Evolutionary conservation across 768 basidiomycete genomes (phyloP), one percentile per base, ranked within the genome.

Genomic region (Cytidiella melzeri): DNA sequence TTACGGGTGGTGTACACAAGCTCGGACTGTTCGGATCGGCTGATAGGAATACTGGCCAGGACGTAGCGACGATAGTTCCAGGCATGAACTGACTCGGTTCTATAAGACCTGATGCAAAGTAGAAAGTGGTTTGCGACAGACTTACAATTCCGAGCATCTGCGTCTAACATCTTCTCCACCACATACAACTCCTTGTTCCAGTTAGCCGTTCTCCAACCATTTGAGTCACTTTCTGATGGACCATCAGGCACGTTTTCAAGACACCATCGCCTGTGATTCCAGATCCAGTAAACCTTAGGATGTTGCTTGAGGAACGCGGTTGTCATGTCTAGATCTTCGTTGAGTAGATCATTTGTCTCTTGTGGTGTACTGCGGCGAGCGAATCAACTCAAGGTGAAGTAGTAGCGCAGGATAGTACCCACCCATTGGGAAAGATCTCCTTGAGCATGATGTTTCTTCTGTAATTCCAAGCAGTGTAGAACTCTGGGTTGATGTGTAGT

Each of bases 271-370:
- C 96, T 81, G 60, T 99, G 93, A 62, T 93, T 97, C 96, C 96
- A 99, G 57, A 98, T 92, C 85, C 90, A 92, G 64, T 99, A 99
- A 18, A 96, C 84, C 63, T 98, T 99, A 12, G 96, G 96, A 61
- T 94, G 81, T 7, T 76, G 72, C 59, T 88, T 86, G 39, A 99
- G 76, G 5, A 87, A 83, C 3, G 73, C 68, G 63, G 84, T 89
- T 0, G 94, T 97, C 71, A 93, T 76, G 2, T 75, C 68, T 24
- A 99, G 69, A 50, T 99, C 96, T 36, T 78, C 72, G 2, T 77
- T 67, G 4, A 98, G 76, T 15, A 85, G 43, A 9, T 73, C 64
- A 45, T 92, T 83, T 28, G 82, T 70, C 40, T 82, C 74, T 48
- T 79, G 72, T 2, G 79, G 72, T 5, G 81, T 66, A 45, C 89